These are phyloP conservation scores for Aureobasidium sp. DNA, from an alignment of 2,329 filamentous ascomycete genomes.

Conservation along the genomic window DNA sequence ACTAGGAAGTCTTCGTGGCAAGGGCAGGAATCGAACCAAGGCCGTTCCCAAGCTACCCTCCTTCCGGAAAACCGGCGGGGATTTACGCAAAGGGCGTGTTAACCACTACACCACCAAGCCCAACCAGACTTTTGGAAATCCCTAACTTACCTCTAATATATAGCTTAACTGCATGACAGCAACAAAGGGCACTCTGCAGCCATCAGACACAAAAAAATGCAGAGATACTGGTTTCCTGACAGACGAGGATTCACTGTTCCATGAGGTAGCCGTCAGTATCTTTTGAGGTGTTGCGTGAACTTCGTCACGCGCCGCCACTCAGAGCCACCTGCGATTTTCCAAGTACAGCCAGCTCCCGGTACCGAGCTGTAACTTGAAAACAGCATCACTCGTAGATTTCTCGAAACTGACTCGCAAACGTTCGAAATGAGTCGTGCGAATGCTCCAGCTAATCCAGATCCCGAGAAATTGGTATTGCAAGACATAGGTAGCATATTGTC, in stretches of 20 bases:
- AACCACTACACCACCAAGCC: neutral
- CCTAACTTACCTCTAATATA: neutral
- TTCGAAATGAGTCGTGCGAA: no score
- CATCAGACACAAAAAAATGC: neutral
- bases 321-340: no score
- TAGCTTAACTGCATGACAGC: neutral
- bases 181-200: neutral
- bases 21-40: neutral
- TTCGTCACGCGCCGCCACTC: no score
- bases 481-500: neutral
- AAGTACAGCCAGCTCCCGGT: no score
- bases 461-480: no score
- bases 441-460: no score
- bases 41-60: neutral
- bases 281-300: no score
- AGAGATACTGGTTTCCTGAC: no score
- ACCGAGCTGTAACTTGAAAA: no score
- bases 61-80: neutral
- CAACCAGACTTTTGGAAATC: neutral
- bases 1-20: neutral
- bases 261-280: neutral
- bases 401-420: no score
- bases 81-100: neutral
- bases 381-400: no score
- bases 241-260: neutral